Base-by-base conservation (phyloP, 257 asterid genomes). In the Plantago elongata region DNA sequence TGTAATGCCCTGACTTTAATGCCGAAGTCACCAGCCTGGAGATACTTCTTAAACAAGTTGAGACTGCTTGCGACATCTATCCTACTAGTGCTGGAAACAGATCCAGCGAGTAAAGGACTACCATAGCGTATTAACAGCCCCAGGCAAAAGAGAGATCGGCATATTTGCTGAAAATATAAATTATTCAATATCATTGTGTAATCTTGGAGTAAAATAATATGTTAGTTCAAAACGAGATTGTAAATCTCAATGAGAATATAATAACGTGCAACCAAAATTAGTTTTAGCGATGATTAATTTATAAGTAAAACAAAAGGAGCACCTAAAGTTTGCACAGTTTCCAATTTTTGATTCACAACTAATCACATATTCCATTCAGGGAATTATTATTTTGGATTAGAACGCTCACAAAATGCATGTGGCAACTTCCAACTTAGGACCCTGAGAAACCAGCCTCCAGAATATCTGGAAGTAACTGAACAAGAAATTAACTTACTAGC, bases 71-170 rank as follows among this genome's bases (percentile, higher is more conserved):
- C 69, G 42, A 84, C 84, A 74, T 85, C 91, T 61, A 80, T 68
- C 76, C 54, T 81, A 65, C 81, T 87, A 67, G 75, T 62, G 82
- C 70, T 71, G 68, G 88, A 82, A 73, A 77, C 75, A 60, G 79
- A 77, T 52, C 80, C 75, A 74, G 69, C 66, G 76, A 83, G 66
- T 70, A 86, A 69, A 58, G 90, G 67, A 75, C 83, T 82, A 55
- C 99, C 93, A 69, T 93, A 89, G 54, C 97, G 97, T 67, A 93
- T 83, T 77, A 93, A 84, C 84, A 93, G 74, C 74, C 99, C 99
- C 78, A 93, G 80, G 78, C 99, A 93, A 78, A 93, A 93, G 71
- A 89, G 97, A 68, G 96, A 93, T 37, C 97, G 85, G 42, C 96
- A 96, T 61, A 93, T 88, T 86, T 87, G 99, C 96, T 93, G 88